Evolutionary conservation across 2,329 filamentous ascomycete genomes (phyloP).

Genomic region (Onygenales sp.): DNA sequence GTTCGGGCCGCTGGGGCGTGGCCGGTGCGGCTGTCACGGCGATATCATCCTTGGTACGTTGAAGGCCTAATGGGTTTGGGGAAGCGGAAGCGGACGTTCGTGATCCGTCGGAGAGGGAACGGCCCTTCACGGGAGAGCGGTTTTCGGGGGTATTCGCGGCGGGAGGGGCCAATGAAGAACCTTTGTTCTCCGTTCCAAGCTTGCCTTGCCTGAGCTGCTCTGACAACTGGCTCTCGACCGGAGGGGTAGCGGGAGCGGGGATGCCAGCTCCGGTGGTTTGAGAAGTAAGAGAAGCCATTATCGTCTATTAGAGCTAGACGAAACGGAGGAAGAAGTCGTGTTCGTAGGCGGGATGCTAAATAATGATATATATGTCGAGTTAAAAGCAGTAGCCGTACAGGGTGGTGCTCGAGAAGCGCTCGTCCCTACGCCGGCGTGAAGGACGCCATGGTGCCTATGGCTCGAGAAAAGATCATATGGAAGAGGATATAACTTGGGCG

Average conservation of each 20-base stretch:
- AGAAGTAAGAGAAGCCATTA: neutral
- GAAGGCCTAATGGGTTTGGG: conserved; percentile 47
- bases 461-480: neutral
- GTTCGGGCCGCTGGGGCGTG: conserved; percentile 62
- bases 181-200: conserved; percentile 11
- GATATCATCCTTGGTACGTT: conserved; percentile 57
- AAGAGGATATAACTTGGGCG: too few species aligned
- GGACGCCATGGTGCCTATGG: neutral
- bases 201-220: conserved; percentile 25
- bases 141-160: neutral
- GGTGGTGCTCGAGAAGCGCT: neutral
- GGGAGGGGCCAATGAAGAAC: conserved; percentile 1
- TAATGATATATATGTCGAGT: neutral
- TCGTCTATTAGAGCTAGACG: neutral
- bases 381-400: neutral
- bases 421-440: conserved; percentile 1
- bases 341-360: neutral
- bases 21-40: conserved; percentile 47
- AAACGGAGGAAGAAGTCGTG: neutral
- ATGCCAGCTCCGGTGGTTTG: neutral
- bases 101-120: conserved; percentile 58
- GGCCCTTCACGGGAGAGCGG: conserved; percentile 40
- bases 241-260: neutral
- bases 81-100: conserved; percentile 50
- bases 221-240: conserved; percentile 28